These are phyloP conservation scores for Geotrichum reessii DNA, from an alignment of 1,139 yeast genomes.

Conservation along the genomic window DNA sequence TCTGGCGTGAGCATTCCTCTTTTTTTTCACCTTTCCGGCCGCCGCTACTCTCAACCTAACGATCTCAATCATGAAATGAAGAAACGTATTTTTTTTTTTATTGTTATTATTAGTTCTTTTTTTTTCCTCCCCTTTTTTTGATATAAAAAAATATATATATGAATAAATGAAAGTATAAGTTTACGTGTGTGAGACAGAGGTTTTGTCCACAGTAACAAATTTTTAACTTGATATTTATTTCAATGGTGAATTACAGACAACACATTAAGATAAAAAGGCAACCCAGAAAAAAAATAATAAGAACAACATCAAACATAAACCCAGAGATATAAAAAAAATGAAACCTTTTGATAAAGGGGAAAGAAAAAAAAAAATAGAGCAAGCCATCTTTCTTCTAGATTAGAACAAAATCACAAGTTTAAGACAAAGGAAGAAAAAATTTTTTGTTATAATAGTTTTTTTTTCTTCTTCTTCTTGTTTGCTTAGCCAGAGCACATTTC, in stretches of 20 bases:
- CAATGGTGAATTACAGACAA: not conserved
- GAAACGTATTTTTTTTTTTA: not conserved
- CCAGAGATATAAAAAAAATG: not conserved
- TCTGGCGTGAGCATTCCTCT: not conserved
- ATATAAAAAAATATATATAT: no score
- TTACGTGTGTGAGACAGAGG: no score
- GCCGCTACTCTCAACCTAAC: not conserved
- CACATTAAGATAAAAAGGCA: not conserved
- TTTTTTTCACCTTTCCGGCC: not conserved
- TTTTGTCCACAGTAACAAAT: no score
- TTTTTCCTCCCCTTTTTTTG: no score
- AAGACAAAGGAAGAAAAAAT: not conserved
- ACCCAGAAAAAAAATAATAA: not conserved
- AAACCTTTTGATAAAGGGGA: not conserved
- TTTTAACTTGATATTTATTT: no score
- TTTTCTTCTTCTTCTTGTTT: no score
- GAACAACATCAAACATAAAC: not conserved
- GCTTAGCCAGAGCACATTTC: constrained; percentile 95
- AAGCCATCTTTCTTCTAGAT: not conserved
- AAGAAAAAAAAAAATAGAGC: not conserved
- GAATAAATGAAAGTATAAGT: no score
- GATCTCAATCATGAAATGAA: not conserved
- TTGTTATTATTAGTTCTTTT: no score
- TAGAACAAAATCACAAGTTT: not conserved
- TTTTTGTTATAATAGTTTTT: no score